Conservation (phyloP, 306 rosid species). For the Benincasa hispida region DNA sequence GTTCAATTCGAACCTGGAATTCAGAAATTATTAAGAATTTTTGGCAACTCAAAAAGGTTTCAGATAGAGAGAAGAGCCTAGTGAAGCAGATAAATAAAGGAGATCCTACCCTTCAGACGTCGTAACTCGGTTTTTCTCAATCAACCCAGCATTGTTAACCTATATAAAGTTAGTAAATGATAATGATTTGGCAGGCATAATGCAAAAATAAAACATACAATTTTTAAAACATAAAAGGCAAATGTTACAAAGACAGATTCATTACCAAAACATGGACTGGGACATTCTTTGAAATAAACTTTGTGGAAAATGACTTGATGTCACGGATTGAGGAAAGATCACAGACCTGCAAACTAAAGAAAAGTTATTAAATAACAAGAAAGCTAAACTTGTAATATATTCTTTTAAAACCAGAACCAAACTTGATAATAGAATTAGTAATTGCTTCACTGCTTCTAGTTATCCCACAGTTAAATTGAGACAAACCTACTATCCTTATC, state of each 20-base stretch:
- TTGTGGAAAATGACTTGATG: conserved; percentile 53
- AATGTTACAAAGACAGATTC: conserved; percentile 32
- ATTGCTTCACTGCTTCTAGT: neutral
- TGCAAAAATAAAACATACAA: neutral
- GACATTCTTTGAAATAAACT: conserved; percentile 45
- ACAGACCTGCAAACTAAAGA: conserved; percentile 52
- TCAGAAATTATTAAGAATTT: neutral
- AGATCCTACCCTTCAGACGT: conserved; percentile 73
- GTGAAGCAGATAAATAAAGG: neutral
- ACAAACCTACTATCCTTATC: neutral
- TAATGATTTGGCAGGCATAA: neutral
- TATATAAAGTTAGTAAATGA: conserved; percentile 14
- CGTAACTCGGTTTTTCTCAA: conserved; percentile 54
- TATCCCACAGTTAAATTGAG: neutral
- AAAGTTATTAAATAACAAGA: neutral
- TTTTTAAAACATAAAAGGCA: conserved; percentile 14
- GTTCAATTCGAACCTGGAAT: conserved; percentile 63
- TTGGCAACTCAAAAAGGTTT: neutral
- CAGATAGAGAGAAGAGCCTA: neutral
- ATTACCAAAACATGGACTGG: conserved; percentile 79
- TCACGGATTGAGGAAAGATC: conserved; percentile 71
- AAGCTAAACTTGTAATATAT: neutral
- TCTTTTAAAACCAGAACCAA: neutral
- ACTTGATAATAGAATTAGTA: neutral
- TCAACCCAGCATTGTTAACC: conserved; percentile 87